A percentile compares a stretch with the other conserved stretches of the same genome.
phyloP scores from a whole-genome alignment of 1,284 basidiomycete species.

The Inonotus obliquus region DNA sequence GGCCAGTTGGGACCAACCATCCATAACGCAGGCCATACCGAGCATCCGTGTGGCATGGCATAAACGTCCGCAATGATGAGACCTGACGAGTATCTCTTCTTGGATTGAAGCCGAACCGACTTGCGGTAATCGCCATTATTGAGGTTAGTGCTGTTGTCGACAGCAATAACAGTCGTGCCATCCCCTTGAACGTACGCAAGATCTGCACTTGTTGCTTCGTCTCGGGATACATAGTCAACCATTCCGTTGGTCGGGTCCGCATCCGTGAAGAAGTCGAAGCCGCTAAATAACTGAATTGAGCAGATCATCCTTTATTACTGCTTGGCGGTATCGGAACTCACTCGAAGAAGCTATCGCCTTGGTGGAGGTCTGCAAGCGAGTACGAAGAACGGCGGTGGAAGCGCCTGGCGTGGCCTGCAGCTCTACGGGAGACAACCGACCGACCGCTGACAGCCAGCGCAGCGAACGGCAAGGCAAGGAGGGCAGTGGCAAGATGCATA shows the following conservation, averaged over 20 bases:
- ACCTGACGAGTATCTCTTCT: conserved; percentile 61
- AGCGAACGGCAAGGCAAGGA: conserved; percentile 15
- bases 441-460: conserved; percentile 15
- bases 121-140: conserved; percentile 51
- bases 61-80: conserved; percentile 77
- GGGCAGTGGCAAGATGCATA: conserved; percentile 13
- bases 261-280: conserved; percentile 58
- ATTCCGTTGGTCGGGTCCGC: conserved; percentile 63
- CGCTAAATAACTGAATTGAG: conserved; percentile 31
- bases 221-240: conserved; percentile 49
- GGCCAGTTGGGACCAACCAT: conserved; percentile 68
- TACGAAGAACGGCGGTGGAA: conserved; percentile 8
- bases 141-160: conserved; percentile 54
- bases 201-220: conserved; percentile 41
- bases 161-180: conserved; percentile 51
- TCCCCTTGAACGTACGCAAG: conserved; percentile 57
- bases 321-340: conserved; percentile 1
- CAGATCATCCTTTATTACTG: not conserved
- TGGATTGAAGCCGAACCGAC: conserved; percentile 69
- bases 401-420: conserved; percentile 2
- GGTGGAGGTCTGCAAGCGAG: conserved; percentile 23
- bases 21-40: conserved; percentile 77
- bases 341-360: conserved; percentile 27
- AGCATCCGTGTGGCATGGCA: conserved; percentile 75
- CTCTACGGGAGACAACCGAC: not conserved